A percentile compares a stretch with the other conserved stretches of the same genome.
Conservation (phyloP, 148 eudicot species). For the Beta vulgaris region DNA sequence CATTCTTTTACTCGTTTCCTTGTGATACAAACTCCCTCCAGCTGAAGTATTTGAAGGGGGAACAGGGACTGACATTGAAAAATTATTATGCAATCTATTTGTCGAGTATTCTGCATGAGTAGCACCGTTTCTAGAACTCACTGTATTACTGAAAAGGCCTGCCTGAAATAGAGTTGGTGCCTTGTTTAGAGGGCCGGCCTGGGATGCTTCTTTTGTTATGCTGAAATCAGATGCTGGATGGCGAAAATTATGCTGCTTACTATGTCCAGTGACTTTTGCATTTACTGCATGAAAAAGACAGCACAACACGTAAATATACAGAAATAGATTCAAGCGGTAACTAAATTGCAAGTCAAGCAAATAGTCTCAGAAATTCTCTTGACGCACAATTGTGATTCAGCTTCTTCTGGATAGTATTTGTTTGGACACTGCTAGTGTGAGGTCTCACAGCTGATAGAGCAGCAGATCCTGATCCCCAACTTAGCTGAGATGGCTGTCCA, state of each 20-base stretch:
- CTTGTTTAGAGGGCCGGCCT: slow-evolving; percentile 18
- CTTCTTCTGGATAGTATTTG: slow-evolving; percentile 32
- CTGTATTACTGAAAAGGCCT: slow-evolving; percentile 16
- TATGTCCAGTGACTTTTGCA: slow-evolving; percentile 23
- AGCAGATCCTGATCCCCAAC: slow-evolving; percentile 35
- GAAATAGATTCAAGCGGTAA: background rate
- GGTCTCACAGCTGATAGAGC: slow-evolving; percentile 23
- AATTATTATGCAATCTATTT: slow-evolving; percentile 26
- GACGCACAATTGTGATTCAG: slow-evolving; percentile 43
- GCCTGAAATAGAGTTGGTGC: slow-evolving; percentile 11
- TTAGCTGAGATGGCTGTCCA: slow-evolving; percentile 61
- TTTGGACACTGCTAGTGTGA: slow-evolving; percentile 29
- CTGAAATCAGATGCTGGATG: slow-evolving; percentile 30
- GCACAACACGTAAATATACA: slow-evolving; percentile 15
- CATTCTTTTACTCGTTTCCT: slow-evolving; percentile 19
- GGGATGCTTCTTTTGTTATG: slow-evolving; percentile 29
- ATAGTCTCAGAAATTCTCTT: background rate
- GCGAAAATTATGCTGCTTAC: slow-evolving; percentile 22
- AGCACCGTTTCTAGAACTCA: slow-evolving; percentile 24
- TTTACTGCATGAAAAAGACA: slow-evolving; percentile 34
- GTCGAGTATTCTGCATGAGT: slow-evolving; percentile 22
- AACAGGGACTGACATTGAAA: slow-evolving; percentile 20
- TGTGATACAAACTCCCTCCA: slow-evolving; percentile 19
- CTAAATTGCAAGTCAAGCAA: background rate
- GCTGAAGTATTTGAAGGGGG: slow-evolving; percentile 26